Evolutionary conservation across 352 stramenopile genomes (phyloP).

Genomic region (Nothophytophthora sp.): DNA sequence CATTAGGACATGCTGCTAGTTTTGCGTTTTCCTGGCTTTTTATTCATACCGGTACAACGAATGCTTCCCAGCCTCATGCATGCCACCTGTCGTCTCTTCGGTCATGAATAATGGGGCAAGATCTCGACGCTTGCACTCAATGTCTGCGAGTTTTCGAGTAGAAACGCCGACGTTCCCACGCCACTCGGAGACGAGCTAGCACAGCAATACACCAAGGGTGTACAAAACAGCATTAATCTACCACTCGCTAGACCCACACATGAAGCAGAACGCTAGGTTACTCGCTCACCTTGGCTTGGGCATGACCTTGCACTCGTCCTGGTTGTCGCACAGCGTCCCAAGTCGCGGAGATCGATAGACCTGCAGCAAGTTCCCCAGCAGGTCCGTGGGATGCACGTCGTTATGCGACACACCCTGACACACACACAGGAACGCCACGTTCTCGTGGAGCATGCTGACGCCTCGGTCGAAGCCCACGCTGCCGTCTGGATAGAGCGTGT

Average conservation of each 20-base stretch:
- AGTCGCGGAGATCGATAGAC: constrained; percentile 48
- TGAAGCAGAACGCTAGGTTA: no score
- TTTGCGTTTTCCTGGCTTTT: constrained; percentile 19
- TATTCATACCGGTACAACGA: constrained; percentile 29
- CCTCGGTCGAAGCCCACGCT: constrained; percentile 76
- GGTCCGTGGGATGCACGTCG: constrained; percentile 50
- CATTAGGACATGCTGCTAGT: constrained; percentile 31
- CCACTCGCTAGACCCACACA: neutral
- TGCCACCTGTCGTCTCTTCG: constrained; percentile 1
- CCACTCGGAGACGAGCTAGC: constrained; percentile 1
- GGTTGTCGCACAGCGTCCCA: constrained; percentile 42
- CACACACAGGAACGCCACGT: constrained; percentile 57
- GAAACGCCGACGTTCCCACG: constrained; percentile 22
- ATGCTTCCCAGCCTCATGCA: neutral
- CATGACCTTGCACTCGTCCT: constrained; percentile 10
- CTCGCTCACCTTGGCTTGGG: constrained; percentile 19
- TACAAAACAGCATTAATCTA: neutral
- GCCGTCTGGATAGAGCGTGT: constrained; percentile 84
- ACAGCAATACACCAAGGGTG: neutral
- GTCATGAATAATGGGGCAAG: constrained; percentile 64
- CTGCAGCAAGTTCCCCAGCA: constrained; percentile 68
- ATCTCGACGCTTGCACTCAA: constrained; percentile 58
- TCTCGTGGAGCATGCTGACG: constrained; percentile 78
- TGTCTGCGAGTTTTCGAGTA: constrained; percentile 52
- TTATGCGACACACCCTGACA: constrained; percentile 45